A percentile compares a stretch with the other conserved stretches of the same genome.
These are phyloP conservation scores for Hypoxylon cercidicola DNA, from an alignment of 495 filamentous ascomycete genomes.

Conservation along the genomic window DNA sequence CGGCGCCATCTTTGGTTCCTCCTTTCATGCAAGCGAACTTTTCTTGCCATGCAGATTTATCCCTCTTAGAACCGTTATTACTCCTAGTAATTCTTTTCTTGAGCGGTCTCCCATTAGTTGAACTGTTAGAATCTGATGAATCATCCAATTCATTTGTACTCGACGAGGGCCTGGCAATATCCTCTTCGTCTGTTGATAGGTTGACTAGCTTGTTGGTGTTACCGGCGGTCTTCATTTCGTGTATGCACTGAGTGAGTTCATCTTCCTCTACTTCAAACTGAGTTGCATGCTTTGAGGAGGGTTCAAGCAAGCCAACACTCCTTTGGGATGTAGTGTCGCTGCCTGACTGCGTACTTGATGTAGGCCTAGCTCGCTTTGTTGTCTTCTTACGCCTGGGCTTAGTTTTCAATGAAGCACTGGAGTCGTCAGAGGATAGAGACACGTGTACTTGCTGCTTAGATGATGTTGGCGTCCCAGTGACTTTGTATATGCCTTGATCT, in stretches of 20 bases:
- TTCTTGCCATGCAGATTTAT: constrained; percentile 42
- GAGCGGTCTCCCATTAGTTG: constrained; percentile 18
- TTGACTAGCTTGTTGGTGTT: not conserved
- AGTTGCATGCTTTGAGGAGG: not conserved
- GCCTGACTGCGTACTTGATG: constrained; percentile 25
- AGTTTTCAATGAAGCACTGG: constrained; percentile 42
- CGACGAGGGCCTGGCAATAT: not conserved
- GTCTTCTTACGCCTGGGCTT: constrained; percentile 39
- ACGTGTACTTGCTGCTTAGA: constrained; percentile 1
- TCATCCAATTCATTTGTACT: constrained; percentile 12
- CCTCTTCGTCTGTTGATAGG: constrained; percentile 5
- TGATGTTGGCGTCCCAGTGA: constrained; percentile 52
- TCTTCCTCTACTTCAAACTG: constrained; percentile 3
- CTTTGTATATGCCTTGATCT: constrained; percentile 67
- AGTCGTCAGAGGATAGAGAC: constrained; percentile 21
- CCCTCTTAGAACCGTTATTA: not conserved
- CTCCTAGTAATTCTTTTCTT: constrained; percentile 30
- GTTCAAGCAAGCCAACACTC: constrained; percentile 22
- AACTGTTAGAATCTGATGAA: constrained; percentile 13
- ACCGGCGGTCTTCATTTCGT: constrained; percentile 18
- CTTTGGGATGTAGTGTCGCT: constrained; percentile 23
- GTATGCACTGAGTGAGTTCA: constrained; percentile 39
- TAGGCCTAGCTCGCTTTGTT: constrained; percentile 4
- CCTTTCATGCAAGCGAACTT: constrained; percentile 57
- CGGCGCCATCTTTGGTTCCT: constrained; percentile 47